Evolutionary conservation across 179 eudicot genomes (phyloP), one percentile per base, ranked within the genome.

Genomic region (Carnegiea gigantea): DNA sequence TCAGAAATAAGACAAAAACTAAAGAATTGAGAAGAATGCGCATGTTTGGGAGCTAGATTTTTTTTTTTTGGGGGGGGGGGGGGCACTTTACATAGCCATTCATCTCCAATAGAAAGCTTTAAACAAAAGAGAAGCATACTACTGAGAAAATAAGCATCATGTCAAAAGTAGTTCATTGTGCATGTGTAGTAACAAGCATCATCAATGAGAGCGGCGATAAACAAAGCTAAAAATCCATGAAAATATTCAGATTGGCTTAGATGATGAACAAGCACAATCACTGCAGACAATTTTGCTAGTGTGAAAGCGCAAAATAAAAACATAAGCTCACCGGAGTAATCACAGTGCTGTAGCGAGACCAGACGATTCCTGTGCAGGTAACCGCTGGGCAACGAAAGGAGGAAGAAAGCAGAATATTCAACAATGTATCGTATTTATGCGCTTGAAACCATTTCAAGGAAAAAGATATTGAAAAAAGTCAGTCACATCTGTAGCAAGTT

Each of bases 301-400:
- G 71, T 17, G 21, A 33, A 70, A 62, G 33, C 33, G 72, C 40
- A 30, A 67, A 12, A 3, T 18, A 15, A 30, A 67, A 30, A 67
- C 7, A 60, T 11, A 38, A 78, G 89, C 98, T 89, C 80, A 93
- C 98, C 74, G 98, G 98, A 72, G 91, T 92, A 64, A 93, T 91
- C 26, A 93, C 98, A 60, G 89, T 90, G 88, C 95, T 92, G 86
- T 93, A 93, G 80, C 98, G 93, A 68, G 95, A 92, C 98, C 98
- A 93, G 73, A 93, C 89, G 81, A 93, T 62, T 84, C 98, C 98
- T 46, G 98, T 92, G 82, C 88, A 86, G 4, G 98, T 83, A 80
- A 93, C 95, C 60, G 93, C 98, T 93, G 93, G 75, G n/a, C 12
- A 80, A 36, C 13, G 73, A 48, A 77, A 80, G 65, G 20, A 48